Evolutionary conservation across 257 asterid species (phyloP).

Genomic region (Solanum sejunctum): DNA sequence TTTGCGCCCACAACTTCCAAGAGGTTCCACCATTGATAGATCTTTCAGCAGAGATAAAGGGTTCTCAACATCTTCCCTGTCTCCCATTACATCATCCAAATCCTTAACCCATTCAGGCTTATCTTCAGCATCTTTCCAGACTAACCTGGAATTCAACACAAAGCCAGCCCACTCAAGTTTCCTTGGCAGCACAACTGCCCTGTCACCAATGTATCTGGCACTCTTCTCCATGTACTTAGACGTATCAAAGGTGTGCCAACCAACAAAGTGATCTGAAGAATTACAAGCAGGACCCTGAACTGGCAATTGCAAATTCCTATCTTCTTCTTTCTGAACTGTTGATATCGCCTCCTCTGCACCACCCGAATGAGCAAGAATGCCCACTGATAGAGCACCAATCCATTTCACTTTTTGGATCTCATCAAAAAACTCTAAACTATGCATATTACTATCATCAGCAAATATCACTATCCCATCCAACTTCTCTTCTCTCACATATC

Average conservation of each 20-base stretch:
- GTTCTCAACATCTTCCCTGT: constrained; percentile 49
- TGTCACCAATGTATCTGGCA: constrained; percentile 76
- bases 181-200: constrained; percentile 73
- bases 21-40: constrained; percentile 76
- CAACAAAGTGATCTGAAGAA: constrained; percentile 62
- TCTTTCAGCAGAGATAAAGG: constrained; percentile 68
- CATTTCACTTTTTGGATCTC: constrained; percentile 89
- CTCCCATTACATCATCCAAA: constrained; percentile 36
- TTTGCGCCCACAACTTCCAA: constrained; percentile 87
- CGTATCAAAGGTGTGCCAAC: constrained; percentile 72
- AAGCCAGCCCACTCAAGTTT: constrained; percentile 96
- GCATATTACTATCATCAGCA: constrained; percentile 98
- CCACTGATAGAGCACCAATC: constrained; percentile 81
- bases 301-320: constrained; percentile 42
- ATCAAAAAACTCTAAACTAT: constrained; percentile 78
- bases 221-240: constrained; percentile 37
- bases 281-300: constrained; percentile 97
- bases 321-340: constrained; percentile 23
- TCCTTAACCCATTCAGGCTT: constrained; percentile 81
- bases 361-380: constrained; percentile 66
- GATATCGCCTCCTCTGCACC: constrained; percentile 39
- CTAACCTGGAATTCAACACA: constrained; percentile 69
- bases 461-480: constrained; percentile 85
- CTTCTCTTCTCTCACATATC: constrained; percentile 57
- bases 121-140: constrained; percentile 63